Base-by-base conservation (phyloP, 768 basidiomycete genomes). In the Agrocybe praecox region DNA sequence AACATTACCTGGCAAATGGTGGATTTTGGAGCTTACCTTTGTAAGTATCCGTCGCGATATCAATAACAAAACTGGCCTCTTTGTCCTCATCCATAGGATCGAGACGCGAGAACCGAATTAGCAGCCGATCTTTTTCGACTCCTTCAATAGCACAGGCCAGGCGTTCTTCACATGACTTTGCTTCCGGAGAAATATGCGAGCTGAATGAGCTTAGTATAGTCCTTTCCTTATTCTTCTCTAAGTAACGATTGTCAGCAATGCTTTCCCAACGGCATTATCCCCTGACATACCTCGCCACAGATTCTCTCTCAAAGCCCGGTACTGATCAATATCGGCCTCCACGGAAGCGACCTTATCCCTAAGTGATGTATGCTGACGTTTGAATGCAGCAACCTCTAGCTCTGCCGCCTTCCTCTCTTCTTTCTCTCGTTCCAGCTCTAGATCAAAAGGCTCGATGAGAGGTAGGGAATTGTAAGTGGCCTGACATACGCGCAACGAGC, bases 11-110 rank as follows among this genome's bases (percentile, higher is more conserved):
- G 11, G 17, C 2, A 2, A 10, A 15, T 32, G 24, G n/a, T 15
- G 9, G 8, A 24, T 26, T 4, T 17, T 11, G 7, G 2, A 18
- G 23, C 33, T 40, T 45, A 93, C 94, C 90, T 77, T 82, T 82
- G 63, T 90, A 93, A 2, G 73, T 72, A 22, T 76, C 71, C 21
- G 72, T 72, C 2, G 87, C 84, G 18, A 92, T 76, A 65, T 96
- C 91, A n/a, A 95, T 69, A 0, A 93, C 86, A 56, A 95, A 76
- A 56, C 80, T 85, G 55, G 86, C 92, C 60, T 92, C 90, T 26
- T 81, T 76, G 9, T 82, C 76, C 2, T 77, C 76, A 46, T 88
- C 81, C 2, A 72, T 60, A 5, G 79, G 74, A 64, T 93, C 89
- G 34, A 94, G 66, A 54, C 83, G 73, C 10, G 80, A 80, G 69